Evolutionary conservation across 805 yeast genomes (phyloP), one percentile per base, ranked within the genome.

Genomic region (Saccharomycopsis microspora): DNA sequence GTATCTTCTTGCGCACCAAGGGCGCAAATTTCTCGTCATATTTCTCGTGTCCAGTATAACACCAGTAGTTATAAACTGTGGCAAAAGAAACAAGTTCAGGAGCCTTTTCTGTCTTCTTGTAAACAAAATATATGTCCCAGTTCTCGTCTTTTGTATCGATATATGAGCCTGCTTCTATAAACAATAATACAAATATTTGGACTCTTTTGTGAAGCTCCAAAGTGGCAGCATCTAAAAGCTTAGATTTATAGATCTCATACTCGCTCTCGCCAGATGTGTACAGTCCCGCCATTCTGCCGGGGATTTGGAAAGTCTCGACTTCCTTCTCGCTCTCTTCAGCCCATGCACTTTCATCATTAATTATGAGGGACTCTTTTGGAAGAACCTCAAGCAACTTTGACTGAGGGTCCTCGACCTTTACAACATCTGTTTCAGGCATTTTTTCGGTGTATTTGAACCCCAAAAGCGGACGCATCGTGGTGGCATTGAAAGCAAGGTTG

Each of bases 161-260:
- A 57, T 77, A 85, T 1, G 94, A 79, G 1, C 96, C 97, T 0
- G 96, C 97, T 61, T 93, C 98, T 55, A 93, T 90, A 65, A 82
- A 88, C 7, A 93, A 68, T 31, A 90, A 66, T 10, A 85, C 85
- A 56, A 93, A 76, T 1, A 89, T 78, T 56, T 87, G 95, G 54
- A 88, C 69, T 50, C 96, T 65, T 44, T 71, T 64, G 57, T 81
- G 89, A 45, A 87, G 62, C 52, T 74, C 76, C 42, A 64, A 56
- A 0, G 80, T 78, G 11, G 11, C 28, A 3, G n/a, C 32, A 4
- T 57, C 58, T n/a, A 34, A n/a, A 0, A 58, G 58, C 44, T 78
- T 58, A 30, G 60, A 58, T 51, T 74, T 76, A 62, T 73, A 80
- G 10, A 88, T 66, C 11, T 65, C 72, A 58, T 61, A 85, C 1